A percentile compares a stretch with the other conserved stretches of the same genome.
Evolutionary conservation across 2,329 filamentous ascomycete genomes (phyloP).

Genomic region (Colletotrichum sp.): DNA sequence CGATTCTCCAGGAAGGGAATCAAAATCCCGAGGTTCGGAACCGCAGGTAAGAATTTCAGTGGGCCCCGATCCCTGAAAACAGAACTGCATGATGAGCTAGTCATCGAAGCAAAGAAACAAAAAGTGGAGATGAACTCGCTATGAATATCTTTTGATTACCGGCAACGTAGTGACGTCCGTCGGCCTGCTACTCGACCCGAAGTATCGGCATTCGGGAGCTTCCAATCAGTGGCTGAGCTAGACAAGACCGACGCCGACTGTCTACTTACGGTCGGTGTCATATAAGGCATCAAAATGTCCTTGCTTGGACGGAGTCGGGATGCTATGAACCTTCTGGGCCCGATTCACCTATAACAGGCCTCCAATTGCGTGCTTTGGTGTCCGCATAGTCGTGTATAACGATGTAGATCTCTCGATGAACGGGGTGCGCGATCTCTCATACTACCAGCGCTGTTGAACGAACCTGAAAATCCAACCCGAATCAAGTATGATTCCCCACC

Average conservation of each 20-base stretch:
- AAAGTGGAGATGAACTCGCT: neutral
- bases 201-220: neutral
- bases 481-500: fast-evolving
- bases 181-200: neutral
- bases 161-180: neutral
- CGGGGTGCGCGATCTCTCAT: fast-evolving
- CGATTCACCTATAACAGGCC: neutral
- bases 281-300: neutral
- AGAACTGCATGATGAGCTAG: neutral
- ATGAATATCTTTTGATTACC: neutral
- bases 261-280: neutral
- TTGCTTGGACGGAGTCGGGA: neutral
- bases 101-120: neutral
- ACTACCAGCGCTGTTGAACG: neutral
- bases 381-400: fast-evolving
- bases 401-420: fast-evolving
- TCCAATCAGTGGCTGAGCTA: neutral
- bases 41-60: fast-evolving
- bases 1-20: neutral
- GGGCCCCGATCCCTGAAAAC: neutral
- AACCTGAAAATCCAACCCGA: neutral
- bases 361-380: neutral
- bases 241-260: neutral
- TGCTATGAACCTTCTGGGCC: neutral
- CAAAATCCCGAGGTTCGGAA: neutral